phyloP scores from a whole-genome alignment of 257 asterid genomes.

The Primulina huaijiensis region DNA sequence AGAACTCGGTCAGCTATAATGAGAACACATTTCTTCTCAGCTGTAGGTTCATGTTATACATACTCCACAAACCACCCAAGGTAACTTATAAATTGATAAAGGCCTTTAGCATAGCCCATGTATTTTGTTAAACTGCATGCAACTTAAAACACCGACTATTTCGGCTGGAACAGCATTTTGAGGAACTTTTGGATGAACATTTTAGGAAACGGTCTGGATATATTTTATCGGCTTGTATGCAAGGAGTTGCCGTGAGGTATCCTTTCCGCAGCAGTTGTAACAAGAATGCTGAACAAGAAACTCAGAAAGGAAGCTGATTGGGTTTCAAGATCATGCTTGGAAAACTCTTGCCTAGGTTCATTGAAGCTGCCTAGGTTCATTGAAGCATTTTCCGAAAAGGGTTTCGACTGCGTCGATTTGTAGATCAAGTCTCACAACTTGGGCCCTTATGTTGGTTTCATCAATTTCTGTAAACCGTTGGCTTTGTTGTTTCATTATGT shows the following conservation, averaged over 20 bases:
- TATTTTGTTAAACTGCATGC: not conserved
- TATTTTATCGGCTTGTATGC: constrained; percentile 66
- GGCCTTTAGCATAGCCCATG: not conserved
- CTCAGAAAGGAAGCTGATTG: constrained; percentile 53
- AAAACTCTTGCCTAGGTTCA: constrained; percentile 68
- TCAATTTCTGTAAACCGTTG: constrained; percentile 4
- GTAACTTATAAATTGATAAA: constrained; percentile 35
- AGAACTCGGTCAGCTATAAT: constrained; percentile 1
- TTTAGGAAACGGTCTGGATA: constrained; percentile 47
- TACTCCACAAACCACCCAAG: constrained; percentile 78
- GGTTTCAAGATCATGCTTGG: constrained; percentile 88
- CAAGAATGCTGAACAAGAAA: constrained; percentile 35
- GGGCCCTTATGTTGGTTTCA: constrained; percentile 25
- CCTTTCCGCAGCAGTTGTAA: constrained; percentile 32
- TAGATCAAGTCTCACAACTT: constrained; percentile 28
- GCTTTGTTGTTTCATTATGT: constrained; percentile 16
- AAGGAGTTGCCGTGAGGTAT: constrained; percentile 66
- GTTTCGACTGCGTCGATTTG: constrained; percentile 46
- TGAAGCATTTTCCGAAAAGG: constrained; percentile 66
- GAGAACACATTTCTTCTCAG: constrained; percentile 72
- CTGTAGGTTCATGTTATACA: constrained; percentile 80
- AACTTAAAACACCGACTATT: not conserved
- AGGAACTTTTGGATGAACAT: constrained; percentile 73
- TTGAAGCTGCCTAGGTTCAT: constrained; percentile 70
- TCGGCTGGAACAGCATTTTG: constrained; percentile 64